Conservation (phyloP, 108 stramenopile genomes). For the Mayamaea pseudoterrestris region DNA sequence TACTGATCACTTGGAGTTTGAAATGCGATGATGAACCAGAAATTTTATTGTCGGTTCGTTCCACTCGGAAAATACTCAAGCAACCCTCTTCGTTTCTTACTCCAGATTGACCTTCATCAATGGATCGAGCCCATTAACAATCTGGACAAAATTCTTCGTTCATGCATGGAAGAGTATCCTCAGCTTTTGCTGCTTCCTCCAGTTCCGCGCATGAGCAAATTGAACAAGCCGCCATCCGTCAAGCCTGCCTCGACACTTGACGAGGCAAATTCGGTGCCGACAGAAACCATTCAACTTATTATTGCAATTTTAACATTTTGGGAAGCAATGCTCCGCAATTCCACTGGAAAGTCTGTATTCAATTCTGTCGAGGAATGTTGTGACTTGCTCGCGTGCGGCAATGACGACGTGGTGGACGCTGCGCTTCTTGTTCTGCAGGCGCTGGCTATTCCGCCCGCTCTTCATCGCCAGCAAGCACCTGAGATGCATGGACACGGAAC, state of each 20-base stretch:
- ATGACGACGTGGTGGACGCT: constrained; percentile 43
- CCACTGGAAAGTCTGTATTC: constrained; percentile 73
- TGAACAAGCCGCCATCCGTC: too few relatives aligned
- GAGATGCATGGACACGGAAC: constrained; percentile 61
- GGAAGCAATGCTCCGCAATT: constrained; percentile 53
- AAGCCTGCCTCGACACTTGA: constrained; percentile 32
- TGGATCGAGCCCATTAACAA: too few relatives aligned
- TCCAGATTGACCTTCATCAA: too few relatives aligned
- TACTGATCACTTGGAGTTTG: too few relatives aligned
- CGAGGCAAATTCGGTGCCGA: constrained; percentile 29
- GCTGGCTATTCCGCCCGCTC: constrained; percentile 59
- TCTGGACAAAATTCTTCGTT: too few relatives aligned
- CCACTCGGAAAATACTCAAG: too few relatives aligned
- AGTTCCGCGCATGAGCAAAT: too few relatives aligned
- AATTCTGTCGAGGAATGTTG: constrained; percentile 65
- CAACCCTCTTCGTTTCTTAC: too few relatives aligned
- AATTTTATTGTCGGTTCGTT: too few relatives aligned
- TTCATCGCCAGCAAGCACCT: constrained; percentile 81
- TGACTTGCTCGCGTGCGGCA: constrained; percentile 57
- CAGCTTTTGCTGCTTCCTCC: too few relatives aligned
- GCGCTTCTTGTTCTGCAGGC: constrained; percentile 45
- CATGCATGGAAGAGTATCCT: too few relatives aligned
- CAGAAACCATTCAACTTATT: constrained; percentile 17
- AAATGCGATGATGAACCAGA: too few relatives aligned
- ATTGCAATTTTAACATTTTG: constrained; percentile 53